Conservation (phyloP, 192 early-diverging fungal species). For the Coemansia sp. region DNA sequence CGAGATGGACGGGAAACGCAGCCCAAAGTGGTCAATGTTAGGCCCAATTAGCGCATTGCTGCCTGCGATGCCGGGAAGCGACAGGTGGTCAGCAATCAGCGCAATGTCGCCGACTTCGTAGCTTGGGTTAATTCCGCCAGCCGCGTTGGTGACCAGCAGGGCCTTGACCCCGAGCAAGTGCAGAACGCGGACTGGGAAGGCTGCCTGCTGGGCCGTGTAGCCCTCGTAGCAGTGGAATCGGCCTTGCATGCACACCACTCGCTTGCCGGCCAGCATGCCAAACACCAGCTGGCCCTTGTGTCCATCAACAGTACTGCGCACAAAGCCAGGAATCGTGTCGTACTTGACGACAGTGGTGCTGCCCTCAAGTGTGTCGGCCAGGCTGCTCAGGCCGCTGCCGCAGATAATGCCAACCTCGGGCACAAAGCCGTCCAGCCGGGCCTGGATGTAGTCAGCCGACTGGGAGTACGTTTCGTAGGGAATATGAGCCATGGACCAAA, state of each 20-base stretch:
- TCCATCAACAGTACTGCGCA: constrained; percentile 59
- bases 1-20: constrained; percentile 83
- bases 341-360: constrained; percentile 62
- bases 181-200: constrained; percentile 86
- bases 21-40: constrained; percentile 77
- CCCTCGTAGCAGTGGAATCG: constrained; percentile 92
- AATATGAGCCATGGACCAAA: constrained; percentile 13
- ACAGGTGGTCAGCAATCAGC: constrained; percentile 77
- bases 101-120: constrained; percentile 84
- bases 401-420: constrained; percentile 77
- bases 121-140: constrained; percentile 74
- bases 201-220: constrained; percentile 67
- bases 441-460: constrained; percentile 32
- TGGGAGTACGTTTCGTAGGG: constrained; percentile 32
- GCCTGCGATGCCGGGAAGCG: constrained; percentile 70
- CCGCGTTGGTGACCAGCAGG: constrained; percentile 83
- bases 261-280: constrained; percentile 69
- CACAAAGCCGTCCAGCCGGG: constrained; percentile 12
- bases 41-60: constrained; percentile 79
- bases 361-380: constrained; percentile 69
- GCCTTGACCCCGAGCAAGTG: constrained; percentile 72
- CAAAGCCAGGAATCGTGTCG: constrained; percentile 84
- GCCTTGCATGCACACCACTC: constrained; percentile 84
- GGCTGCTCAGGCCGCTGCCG: constrained; percentile 80
- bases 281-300: constrained; percentile 69